A percentile compares a stretch with the other conserved stretches of the same genome.
Evolutionary conservation across 1,284 basidiomycete genomes (phyloP).

Genomic region (Bondarzewia mesenterica): DNA sequence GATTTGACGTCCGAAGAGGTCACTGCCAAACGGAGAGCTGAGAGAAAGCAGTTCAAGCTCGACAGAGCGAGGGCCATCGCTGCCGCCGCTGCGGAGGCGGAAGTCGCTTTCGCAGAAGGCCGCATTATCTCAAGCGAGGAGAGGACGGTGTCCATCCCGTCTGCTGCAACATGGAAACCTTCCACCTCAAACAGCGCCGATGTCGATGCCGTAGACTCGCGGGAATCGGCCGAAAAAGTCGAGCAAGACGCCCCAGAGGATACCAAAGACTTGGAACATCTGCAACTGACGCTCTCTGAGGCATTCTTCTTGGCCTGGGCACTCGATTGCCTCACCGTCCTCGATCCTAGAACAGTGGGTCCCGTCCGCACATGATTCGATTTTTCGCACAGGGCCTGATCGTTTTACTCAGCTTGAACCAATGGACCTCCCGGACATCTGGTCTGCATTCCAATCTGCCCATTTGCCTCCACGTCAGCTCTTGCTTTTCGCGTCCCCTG

Average conservation of each 20-base stretch:
- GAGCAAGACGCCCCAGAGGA: slow-evolving; percentile 23
- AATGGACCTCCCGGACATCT: slow-evolving; percentile 48
- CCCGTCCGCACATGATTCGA: not conserved
- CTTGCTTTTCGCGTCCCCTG: slow-evolving; percentile 9
- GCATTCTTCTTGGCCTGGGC: slow-evolving; percentile 88
- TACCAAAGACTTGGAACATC: slow-evolving; percentile 76
- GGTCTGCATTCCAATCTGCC: slow-evolving; percentile 49
- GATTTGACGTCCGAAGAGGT: slow-evolving; percentile 82
- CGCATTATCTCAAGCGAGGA: slow-evolving; percentile 43
- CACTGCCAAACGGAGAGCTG: slow-evolving; percentile 75
- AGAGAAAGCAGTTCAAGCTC: slow-evolving; percentile 85
- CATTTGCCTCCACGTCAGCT: slow-evolving; percentile 19
- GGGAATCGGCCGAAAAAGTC: slow-evolving; percentile 10
- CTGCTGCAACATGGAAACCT: slow-evolving; percentile 72
- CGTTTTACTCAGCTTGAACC: slow-evolving; percentile 33
- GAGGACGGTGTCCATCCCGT: slow-evolving; percentile 44
- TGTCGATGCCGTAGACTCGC: slow-evolving; percentile 6
- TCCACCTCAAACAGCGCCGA: slow-evolving; percentile 15
- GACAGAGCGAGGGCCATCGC: slow-evolving; percentile 80
- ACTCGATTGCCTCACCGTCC: slow-evolving; percentile 77
- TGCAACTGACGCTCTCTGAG: slow-evolving; percentile 88
- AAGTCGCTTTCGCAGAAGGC: slow-evolving; percentile 63
- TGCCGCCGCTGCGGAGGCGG: slow-evolving; percentile 65
- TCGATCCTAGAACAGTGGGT: slow-evolving; percentile 56
- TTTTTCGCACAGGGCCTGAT: slow-evolving; percentile 5